Evolutionary conservation across 2,329 filamentous ascomycete genomes (phyloP).

Genomic region (Pseudocercospora cruenta): DNA sequence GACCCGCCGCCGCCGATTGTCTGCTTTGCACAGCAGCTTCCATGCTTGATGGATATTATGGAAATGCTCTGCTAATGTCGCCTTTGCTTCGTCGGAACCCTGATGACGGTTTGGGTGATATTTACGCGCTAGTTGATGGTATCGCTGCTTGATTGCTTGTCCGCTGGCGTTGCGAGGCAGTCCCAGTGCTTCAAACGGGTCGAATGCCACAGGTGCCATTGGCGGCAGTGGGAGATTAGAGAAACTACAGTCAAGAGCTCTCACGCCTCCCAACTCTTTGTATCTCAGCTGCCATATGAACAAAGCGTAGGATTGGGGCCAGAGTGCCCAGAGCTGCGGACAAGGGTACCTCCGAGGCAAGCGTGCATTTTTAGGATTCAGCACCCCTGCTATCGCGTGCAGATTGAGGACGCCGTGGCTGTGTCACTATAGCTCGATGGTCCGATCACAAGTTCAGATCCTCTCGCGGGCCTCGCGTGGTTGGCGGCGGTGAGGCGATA

Average conservation of each 20-base stretch:
- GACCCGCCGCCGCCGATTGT: slow-evolving; percentile 33
- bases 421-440: neutral
- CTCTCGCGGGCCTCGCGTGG: neutral
- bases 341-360: slow-evolving; percentile 7
- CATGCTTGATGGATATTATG: slow-evolving; percentile 38
- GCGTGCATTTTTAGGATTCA: slow-evolving; percentile 8
- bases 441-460: neutral
- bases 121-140: slow-evolving; percentile 84
- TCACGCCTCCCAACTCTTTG: slow-evolving; percentile 14
- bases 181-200: slow-evolving; percentile 82
- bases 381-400: slow-evolving; percentile 7
- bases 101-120: slow-evolving; percentile 67
- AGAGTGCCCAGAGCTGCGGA: slow-evolving; percentile 16
- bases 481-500: neutral
- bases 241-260: slow-evolving; percentile 28
- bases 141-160: slow-evolving; percentile 83
- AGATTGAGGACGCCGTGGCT: slow-evolving; percentile 9
- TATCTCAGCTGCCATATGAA: slow-evolving; percentile 23
- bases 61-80: slow-evolving; percentile 34
- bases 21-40: slow-evolving; percentile 33
- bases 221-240: slow-evolving; percentile 7
- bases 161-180: slow-evolving; percentile 72
- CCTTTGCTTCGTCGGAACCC: slow-evolving; percentile 47
- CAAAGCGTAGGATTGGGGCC: slow-evolving; percentile 11
- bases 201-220: slow-evolving; percentile 42